Percentiles rank a stretch among this genome's conserved stretches.
Conservation (phyloP, 306 rosid species). For the Trifolium pratense region DNA sequence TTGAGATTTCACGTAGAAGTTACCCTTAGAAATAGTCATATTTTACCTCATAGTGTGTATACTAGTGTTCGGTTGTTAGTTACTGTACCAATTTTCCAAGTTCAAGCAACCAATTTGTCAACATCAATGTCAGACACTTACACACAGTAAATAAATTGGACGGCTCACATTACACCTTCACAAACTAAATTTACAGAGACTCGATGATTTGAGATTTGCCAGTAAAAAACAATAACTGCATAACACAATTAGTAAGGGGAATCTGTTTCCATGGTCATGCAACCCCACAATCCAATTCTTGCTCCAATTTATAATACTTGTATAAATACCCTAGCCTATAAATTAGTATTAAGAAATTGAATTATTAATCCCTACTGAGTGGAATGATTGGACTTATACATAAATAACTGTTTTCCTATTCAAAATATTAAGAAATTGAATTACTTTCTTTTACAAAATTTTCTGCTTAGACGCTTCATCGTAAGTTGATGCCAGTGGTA, state of each 20-base stretch:
- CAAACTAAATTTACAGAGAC: background rate
- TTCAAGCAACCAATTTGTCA: background rate
- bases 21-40: background rate
- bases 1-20: background rate
- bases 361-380: background rate
- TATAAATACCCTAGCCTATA: background rate
- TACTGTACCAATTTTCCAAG: background rate
- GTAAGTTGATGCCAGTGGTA: background rate
- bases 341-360: background rate
- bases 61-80: background rate
- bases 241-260: background rate
- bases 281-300: background rate
- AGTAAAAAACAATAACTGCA: background rate
- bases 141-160: background rate
- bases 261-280: background rate
- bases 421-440: background rate
- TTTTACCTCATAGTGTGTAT: background rate
- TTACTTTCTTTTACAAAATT: background rate
- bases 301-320: background rate
- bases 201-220: background rate
- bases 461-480: background rate
- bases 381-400: background rate
- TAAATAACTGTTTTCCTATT: background rate
- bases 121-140: background rate
- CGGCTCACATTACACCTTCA: background rate